Conservation (phyloP, 2,329 filamentous ascomycete genomes). For the Paraconiothyrium brasiliense region DNA sequence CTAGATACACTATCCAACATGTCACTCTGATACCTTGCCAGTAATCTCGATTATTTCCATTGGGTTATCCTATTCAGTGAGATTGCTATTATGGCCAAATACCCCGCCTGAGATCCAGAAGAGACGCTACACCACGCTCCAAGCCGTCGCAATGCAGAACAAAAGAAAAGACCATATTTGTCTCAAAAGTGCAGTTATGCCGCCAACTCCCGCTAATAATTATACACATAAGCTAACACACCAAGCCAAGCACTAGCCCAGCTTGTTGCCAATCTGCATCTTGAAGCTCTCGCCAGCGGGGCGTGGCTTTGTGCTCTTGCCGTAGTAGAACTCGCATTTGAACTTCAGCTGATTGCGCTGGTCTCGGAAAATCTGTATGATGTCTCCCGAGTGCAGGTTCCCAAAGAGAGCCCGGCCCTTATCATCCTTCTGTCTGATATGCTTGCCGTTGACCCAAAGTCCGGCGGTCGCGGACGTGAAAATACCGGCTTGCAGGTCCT, state of each 20-base stretch:
- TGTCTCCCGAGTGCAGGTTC: constrained; percentile 78
- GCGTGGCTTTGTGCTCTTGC: constrained; percentile 45
- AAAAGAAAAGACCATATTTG: constrained; percentile 10
- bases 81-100: neutral
- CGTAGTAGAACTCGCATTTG: constrained; percentile 54
- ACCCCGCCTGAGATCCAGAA: neutral
- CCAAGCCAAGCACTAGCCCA: neutral
- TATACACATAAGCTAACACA: neutral
- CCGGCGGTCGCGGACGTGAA: constrained; percentile 81
- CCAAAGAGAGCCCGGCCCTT: constrained; percentile 66
- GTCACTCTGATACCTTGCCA: neutral
- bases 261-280: constrained; percentile 26
- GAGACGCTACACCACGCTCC: neutral
- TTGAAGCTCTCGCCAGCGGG: constrained; percentile 38
- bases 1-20: no score
- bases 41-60: neutral
- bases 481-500: constrained; percentile 73
- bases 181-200: constrained; percentile 1
- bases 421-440: constrained; percentile 66
- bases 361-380: constrained; percentile 74
- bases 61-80: neutral
- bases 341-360: constrained; percentile 52
- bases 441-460: constrained; percentile 79
- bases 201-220: constrained; percentile 20
- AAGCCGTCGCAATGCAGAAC: constrained; percentile 7